Evolutionary conservation across 768 basidiomycete genomes (phyloP).

Genomic region (Hypholoma fasciculare): DNA sequence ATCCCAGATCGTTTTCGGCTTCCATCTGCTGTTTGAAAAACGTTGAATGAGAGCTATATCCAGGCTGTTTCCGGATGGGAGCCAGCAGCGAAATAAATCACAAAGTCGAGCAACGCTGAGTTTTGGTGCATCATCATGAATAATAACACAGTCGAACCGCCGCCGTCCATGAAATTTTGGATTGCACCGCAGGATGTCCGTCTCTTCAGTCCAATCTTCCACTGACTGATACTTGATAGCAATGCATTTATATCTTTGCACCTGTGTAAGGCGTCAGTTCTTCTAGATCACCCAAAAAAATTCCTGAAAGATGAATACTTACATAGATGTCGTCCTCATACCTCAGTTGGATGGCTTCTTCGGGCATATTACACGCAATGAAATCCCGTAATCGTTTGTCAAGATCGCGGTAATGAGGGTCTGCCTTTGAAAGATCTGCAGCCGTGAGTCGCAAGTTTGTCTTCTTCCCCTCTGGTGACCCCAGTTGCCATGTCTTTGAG

Average conservation of each 20-base stretch:
- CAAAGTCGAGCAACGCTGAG: slow-evolving; percentile 13
- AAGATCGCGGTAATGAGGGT: slow-evolving; percentile 5
- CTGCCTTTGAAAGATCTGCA: not conserved
- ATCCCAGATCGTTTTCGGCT: slow-evolving; percentile 19
- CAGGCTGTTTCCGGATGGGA: slow-evolving; percentile 16
- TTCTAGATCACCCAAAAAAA: not conserved
- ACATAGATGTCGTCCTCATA: slow-evolving; percentile 17
- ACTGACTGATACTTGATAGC: slow-evolving; percentile 23
- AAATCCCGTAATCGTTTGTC: slow-evolving; percentile 12
- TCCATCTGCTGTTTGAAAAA: slow-evolving; percentile 13
- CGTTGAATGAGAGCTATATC: slow-evolving; percentile 19
- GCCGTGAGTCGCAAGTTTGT: slow-evolving; percentile 1
- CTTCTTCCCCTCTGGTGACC: slow-evolving; percentile 10
- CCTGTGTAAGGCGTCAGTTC: slow-evolving; percentile 9
- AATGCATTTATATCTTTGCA: slow-evolving; percentile 21
- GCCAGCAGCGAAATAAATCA: slow-evolving; percentile 15
- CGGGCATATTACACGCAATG: slow-evolving; percentile 9
- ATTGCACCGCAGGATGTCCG: slow-evolving; percentile 26
- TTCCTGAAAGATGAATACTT: not conserved
- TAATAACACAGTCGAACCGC: slow-evolving; percentile 19
- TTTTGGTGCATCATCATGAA: slow-evolving; percentile 16
- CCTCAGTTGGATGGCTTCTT: slow-evolving; percentile 8
- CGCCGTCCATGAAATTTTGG: slow-evolving; percentile 18
- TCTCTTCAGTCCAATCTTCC: slow-evolving; percentile 25
- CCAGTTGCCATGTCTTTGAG: slow-evolving; percentile 6